Percentiles rank a stretch among this genome's conserved stretches.
These are phyloP conservation scores for Pterulicium gracile DNA, from an alignment of 1,284 basidiomycete genomes.

Conservation along the genomic window DNA sequence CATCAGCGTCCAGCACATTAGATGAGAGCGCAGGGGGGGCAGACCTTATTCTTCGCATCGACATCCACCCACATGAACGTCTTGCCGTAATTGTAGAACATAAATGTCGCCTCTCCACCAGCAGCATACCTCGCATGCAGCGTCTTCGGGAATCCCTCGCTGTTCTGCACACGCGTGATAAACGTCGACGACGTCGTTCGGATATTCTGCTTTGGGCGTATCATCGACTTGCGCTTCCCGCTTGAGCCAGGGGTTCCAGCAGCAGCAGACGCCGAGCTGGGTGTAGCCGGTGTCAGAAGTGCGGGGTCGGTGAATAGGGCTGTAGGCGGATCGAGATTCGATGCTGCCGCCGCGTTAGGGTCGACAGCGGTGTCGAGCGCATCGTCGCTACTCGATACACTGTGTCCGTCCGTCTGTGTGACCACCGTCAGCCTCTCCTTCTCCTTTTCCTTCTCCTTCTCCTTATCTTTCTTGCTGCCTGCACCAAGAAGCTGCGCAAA, in stretches of 20 bases:
- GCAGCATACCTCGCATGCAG: slow-evolving; percentile 62
- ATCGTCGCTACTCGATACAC: slow-evolving; percentile 68
- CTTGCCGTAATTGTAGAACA: slow-evolving; percentile 78
- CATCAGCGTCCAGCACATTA: slow-evolving; percentile 9
- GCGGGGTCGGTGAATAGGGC: slow-evolving; percentile 17
- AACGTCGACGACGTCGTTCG: slow-evolving; percentile 84
- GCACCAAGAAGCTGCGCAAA: slow-evolving; percentile 57
- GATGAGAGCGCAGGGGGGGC: slow-evolving; percentile 12
- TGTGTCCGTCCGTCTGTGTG: slow-evolving; percentile 49
- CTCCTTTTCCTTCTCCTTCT: slow-evolving; percentile 30
- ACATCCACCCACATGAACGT: slow-evolving; percentile 77
- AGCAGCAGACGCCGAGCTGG: slow-evolving; percentile 22
- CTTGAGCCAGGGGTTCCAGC: no score
- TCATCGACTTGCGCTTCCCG: slow-evolving; percentile 49
- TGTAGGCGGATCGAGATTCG: slow-evolving; percentile 13
- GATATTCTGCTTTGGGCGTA: slow-evolving; percentile 80
- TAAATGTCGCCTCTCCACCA: slow-evolving; percentile 76
- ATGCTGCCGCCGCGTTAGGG: slow-evolving; percentile 26
- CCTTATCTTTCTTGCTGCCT: slow-evolving; percentile 43
- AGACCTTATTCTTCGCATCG: slow-evolving; percentile 68
- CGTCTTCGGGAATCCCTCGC: slow-evolving; percentile 65
- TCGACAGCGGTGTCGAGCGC: slow-evolving; percentile 41
- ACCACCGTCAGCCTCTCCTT: slow-evolving; percentile 15
- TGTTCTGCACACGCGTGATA: slow-evolving; percentile 73
- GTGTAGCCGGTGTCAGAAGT: slow-evolving; percentile 33